phyloP scores from a whole-genome alignment of 805 yeast genomes.

The Cyberlindnera petersonii region DNA sequence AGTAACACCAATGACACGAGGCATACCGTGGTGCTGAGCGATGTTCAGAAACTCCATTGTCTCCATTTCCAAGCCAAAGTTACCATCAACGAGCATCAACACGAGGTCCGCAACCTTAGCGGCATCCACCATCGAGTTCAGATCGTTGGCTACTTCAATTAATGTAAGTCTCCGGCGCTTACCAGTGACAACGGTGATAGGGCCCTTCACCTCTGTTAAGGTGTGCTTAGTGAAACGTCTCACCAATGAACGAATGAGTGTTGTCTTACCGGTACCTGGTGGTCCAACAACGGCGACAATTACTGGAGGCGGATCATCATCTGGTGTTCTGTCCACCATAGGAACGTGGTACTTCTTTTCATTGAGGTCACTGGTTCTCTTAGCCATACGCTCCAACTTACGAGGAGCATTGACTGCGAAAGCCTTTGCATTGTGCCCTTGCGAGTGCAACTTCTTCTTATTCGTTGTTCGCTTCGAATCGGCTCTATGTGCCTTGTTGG shows the following conservation, averaged over 20 bases:
- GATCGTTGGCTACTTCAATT: slow-evolving; percentile 87
- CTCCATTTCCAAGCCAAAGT: slow-evolving; percentile 98
- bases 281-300: slow-evolving; percentile 98
- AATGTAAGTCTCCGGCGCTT: slow-evolving; percentile 90
- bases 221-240: slow-evolving; percentile 85
- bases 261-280: slow-evolving; percentile 97
- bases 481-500: slow-evolving; percentile 81
- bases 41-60: slow-evolving; percentile 97
- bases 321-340: slow-evolving; percentile 96
- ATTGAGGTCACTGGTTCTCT: slow-evolving; percentile 72
- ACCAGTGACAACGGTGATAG: slow-evolving; percentile 94
- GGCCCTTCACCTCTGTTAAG: slow-evolving; percentile 84
- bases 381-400: slow-evolving; percentile 78
- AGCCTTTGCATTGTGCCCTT: slow-evolving; percentile 82
- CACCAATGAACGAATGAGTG: slow-evolving; percentile 83
- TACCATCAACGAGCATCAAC: slow-evolving; percentile 86
- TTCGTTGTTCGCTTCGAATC: slow-evolving; percentile 53
- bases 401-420: slow-evolving; percentile 83
- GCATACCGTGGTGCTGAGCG: slow-evolving; percentile 99
- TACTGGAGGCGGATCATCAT: slow-evolving; percentile 96
- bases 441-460: slow-evolving; percentile 82
- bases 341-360: slow-evolving; percentile 93
- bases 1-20: slow-evolving; percentile 90
- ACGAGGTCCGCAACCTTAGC: slow-evolving; percentile 95
- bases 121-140: slow-evolving; percentile 93